phyloP scores from a whole-genome alignment of 2,329 filamentous ascomycete genomes.

The Fusarium brachygibbosum region DNA sequence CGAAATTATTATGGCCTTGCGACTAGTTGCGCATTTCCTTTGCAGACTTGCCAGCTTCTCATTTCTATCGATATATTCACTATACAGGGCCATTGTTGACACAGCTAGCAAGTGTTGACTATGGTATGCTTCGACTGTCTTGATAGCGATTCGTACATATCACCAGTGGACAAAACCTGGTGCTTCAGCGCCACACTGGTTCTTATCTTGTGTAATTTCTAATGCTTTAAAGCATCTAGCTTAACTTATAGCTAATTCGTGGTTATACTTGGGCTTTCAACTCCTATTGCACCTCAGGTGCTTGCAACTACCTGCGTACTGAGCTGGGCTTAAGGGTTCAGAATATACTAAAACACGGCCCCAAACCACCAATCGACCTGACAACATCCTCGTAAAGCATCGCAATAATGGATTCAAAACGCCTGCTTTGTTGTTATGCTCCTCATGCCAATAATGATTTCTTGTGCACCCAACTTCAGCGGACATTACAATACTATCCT shows the following conservation, averaged over 20 bases:
- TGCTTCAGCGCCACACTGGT: neutral
- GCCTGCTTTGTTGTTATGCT: neutral
- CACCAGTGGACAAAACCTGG: neutral
- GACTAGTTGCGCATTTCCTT: neutral
- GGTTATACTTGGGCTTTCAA: neutral
- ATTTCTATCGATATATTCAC: neutral
- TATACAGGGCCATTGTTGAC: neutral
- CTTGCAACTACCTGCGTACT: neutral
- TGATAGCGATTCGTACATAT: neutral
- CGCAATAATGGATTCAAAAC: neutral
- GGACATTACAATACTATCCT: neutral
- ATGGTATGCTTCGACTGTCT: neutral
- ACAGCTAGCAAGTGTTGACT: neutral
- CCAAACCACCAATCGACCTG: neutral
- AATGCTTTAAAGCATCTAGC: neutral
- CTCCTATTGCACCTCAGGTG: neutral
- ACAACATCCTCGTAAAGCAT: neutral
- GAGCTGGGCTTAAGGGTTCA: neutral
- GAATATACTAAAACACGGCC: neutral
- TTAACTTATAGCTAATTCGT: no score
- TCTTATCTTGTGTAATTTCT: neutral
- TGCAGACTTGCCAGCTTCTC: no score
- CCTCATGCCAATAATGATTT: neutral
- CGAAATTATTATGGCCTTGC: neutral
- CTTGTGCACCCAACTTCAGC: no score